These are phyloP conservation scores for Phaeosphaeria sp. DNA, from an alignment of 2,329 filamentous ascomycete species.

Conservation along the genomic window DNA sequence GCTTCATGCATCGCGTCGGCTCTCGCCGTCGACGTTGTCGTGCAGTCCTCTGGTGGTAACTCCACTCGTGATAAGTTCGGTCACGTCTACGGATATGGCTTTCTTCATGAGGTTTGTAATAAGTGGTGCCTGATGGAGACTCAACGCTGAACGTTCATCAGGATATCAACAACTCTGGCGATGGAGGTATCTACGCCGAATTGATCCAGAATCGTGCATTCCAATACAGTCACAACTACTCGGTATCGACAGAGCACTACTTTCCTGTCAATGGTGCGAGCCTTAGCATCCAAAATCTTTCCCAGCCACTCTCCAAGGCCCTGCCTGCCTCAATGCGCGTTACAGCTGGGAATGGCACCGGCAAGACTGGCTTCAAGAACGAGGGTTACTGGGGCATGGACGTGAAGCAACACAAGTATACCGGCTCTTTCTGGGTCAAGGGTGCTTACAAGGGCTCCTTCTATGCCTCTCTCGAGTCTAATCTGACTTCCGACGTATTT, in stretches of 20 bases:
- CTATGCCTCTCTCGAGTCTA: conserved; percentile 48
- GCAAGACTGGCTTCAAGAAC: conserved; percentile 57
- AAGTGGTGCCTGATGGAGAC: neutral
- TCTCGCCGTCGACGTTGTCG: conserved; percentile 31
- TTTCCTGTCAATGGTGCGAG: conserved; percentile 43
- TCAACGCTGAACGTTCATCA: conserved; percentile 9
- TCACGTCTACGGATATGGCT: conserved; percentile 37
- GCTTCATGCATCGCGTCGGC: conserved; percentile 30
- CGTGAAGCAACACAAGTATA: conserved; percentile 56
- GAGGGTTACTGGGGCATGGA: conserved; percentile 61
- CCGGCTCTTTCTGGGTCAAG: conserved; percentile 59
- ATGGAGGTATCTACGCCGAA: conserved; percentile 76
- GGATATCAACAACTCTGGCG: conserved; percentile 70
- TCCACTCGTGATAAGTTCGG: conserved; percentile 34
- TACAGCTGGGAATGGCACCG: conserved; percentile 44
- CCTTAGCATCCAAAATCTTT: conserved; percentile 47
- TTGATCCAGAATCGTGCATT: conserved; percentile 74
- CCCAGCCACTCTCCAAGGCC: conserved; percentile 53
- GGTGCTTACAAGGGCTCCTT: conserved; percentile 45
- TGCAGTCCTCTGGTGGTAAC: conserved; percentile 36
- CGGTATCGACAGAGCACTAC: conserved; percentile 35
- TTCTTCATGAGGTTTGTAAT: conserved; percentile 35
- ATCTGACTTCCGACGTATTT: conserved; percentile 52
- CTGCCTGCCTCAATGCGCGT: conserved; percentile 54
- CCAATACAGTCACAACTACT: conserved; percentile 54